Evolutionary conservation across 176 grass and related monocot species (phyloP).

Genomic region (Hyparrhenia diplandra): DNA sequence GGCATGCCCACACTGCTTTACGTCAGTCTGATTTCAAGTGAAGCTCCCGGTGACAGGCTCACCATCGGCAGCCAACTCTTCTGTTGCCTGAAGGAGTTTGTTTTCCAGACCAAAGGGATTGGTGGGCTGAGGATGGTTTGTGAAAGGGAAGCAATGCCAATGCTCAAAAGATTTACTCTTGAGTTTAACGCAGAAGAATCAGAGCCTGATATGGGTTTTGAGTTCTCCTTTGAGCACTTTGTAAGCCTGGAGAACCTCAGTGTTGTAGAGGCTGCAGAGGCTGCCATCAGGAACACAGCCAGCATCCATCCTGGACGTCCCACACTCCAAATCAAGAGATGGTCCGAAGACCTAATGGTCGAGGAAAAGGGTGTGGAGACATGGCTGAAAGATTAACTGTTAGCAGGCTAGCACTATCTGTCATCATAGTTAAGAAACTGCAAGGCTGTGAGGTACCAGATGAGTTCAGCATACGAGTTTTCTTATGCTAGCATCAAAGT

Average conservation of each 20-base stretch:
- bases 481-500: background rate
- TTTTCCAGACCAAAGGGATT: background rate
- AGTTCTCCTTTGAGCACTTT: background rate
- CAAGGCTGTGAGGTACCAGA: background rate
- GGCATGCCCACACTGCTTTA: background rate
- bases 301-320: background rate
- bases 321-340: background rate
- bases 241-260: background rate
- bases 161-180: background rate
- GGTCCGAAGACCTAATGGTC: background rate
- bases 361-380: background rate
- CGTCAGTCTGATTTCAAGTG: background rate
- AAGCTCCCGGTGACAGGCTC: background rate
- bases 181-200: background rate
- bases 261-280: background rate
- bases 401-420: background rate
- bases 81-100: background rate
- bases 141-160: background rate
- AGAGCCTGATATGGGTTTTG: background rate
- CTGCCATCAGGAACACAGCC: background rate
- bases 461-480: background rate
- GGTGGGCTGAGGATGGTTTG: background rate
- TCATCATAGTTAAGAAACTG: background rate
- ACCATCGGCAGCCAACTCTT: background rate
- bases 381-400: background rate